Conservation (phyloP, 306 rosid genomes). For the Cucurbita ficifolia region DNA sequence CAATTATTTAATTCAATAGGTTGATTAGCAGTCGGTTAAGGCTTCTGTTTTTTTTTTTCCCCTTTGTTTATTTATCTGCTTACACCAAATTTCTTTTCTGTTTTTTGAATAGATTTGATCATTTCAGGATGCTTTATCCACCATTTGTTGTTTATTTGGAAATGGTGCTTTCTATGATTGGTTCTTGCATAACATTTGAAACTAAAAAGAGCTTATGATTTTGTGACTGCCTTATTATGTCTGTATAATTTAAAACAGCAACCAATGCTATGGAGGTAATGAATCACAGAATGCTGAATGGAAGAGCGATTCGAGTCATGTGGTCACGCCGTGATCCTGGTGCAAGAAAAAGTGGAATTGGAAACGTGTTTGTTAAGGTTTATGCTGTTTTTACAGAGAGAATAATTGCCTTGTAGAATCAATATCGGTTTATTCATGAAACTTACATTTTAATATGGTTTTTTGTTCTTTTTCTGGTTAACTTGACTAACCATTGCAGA, state of each 20-base stretch:
- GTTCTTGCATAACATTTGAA: neutral
- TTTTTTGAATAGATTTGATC: neutral
- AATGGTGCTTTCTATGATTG: neutral
- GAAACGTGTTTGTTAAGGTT: conserved; percentile 84
- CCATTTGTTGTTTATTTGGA: neutral
- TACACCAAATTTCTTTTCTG: neutral
- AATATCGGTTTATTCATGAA: neutral
- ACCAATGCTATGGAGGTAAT: conserved; percentile 41
- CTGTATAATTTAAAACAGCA: conserved; percentile 23
- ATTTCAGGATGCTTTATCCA: neutral
- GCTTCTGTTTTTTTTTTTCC: neutral
- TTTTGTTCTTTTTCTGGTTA: conserved; percentile 4
- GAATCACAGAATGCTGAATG: conserved; percentile 47
- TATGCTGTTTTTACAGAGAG: neutral
- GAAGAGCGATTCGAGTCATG: conserved; percentile 63
- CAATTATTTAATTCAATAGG: neutral
- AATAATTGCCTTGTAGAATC: neutral
- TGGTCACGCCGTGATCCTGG: conserved; percentile 75
- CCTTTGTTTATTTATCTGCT: neutral
- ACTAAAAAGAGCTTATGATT: neutral
- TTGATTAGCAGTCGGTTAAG: neutral
- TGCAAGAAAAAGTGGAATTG: conserved; percentile 48
- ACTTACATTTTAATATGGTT: neutral
- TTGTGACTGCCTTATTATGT: neutral
- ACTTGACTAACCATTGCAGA: conserved; percentile 26